Evolutionary conservation across 2,329 filamentous ascomycete genomes (phyloP).

Genomic region (Claviceps sp.): DNA sequence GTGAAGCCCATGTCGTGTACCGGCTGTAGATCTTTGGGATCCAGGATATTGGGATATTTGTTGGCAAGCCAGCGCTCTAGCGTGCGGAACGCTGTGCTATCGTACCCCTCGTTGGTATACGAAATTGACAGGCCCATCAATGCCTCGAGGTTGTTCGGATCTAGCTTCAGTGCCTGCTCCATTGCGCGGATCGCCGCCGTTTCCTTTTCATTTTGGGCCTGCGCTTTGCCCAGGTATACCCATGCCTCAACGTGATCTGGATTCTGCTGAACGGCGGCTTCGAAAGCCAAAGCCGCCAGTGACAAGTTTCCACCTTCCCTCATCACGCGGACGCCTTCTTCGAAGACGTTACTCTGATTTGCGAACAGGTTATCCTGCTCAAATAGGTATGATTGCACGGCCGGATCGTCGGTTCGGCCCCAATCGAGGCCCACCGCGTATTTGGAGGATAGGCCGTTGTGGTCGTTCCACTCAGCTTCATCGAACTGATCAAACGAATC

Average conservation of each 20-base stretch:
- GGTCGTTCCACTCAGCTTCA: constrained; percentile 57
- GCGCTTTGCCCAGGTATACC: constrained; percentile 80
- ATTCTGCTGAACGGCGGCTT: constrained; percentile 86
- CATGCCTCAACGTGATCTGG: constrained; percentile 81
- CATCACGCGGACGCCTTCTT: constrained; percentile 88
- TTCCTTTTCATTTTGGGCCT: constrained; percentile 98
- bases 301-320: constrained; percentile 87
- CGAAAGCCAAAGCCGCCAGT: constrained; percentile 84
- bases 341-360: constrained; percentile 70
- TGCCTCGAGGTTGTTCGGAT: constrained; percentile 74
- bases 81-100: constrained; percentile 90
- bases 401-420: constrained; percentile 55
- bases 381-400: constrained; percentile 83
- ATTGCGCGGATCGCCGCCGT: constrained; percentile 87
- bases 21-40: constrained; percentile 57
- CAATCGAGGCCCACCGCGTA: constrained; percentile 49
- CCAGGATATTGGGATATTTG: constrained; percentile 76
- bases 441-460: constrained; percentile 35
- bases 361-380: constrained; percentile 88
- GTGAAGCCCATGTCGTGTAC: constrained; percentile 86
- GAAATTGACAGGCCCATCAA: constrained; percentile 93
- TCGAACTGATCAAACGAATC: constrained; percentile 46
- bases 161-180: constrained; percentile 78
- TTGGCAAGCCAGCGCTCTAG: constrained; percentile 93
- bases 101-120: constrained; percentile 98